Base-by-base conservation (phyloP, 2,329 filamentous ascomycete genomes). In the Aspergillus intermedius region DNA sequence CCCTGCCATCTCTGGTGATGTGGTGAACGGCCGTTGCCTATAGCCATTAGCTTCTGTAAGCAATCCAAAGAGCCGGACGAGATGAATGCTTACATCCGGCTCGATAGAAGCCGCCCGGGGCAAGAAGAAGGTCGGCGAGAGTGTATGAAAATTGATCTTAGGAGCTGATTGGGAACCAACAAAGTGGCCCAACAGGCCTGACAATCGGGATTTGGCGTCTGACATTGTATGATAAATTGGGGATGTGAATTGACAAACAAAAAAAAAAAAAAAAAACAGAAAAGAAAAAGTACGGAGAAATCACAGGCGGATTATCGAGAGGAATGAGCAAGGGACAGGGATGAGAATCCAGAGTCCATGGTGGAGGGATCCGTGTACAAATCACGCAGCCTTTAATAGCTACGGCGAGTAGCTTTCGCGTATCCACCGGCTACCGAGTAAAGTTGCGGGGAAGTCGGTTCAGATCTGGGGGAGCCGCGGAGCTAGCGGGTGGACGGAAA, bases 1-100 rank as follows among this genome's bases (percentile, higher is more conserved):
- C 74, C 59, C 83, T 80, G 59, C 83, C 81, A 68, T 93, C 91
- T 52, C 85, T 77, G 0, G 90, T 95, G 47, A 89, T 74, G 70
- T 97, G 91, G 63, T 90, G 84, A 62, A 96, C 87, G 32, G 91
- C 91, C 57, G 84, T 78, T 10, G 87, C 88, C 76, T 80, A 52
- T 44, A 10, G 13, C 5, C 17, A 21, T 40, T 21, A 40, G 37
- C 37, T 19, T 8, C 10, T 21, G 10, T 40, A 21, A 12, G 17
- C 8, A 40, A 40, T 58, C 60, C 19, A 64, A 58, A 25, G 66
- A 52, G 48, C 61, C 58, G 22, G 61, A 61, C 10, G n/a, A 25
- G 25, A n/a, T 35, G 41, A n/a, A 35, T 22, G 32, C 30, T 23
- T 15, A 45, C 28, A 2, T 35, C 25, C 28, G 30, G 42, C 28